Base-by-base conservation (phyloP, 495 filamentous ascomycete species). In the Aspergillus cavernicola region DNA sequence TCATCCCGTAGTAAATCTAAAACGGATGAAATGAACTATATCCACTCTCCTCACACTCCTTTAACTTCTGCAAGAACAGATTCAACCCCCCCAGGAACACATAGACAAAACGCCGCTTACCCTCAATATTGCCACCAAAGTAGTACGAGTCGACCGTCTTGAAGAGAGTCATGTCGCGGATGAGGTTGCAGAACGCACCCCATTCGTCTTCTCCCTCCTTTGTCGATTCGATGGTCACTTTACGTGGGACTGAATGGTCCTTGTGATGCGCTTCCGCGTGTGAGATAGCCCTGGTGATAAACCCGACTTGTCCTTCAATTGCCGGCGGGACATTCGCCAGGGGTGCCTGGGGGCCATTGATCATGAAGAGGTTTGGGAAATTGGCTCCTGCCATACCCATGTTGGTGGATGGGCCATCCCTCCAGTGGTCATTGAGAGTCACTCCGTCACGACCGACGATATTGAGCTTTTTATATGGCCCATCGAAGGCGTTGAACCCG, bases 401-500 rank as follows among this genome's bases (percentile, higher is more conserved):
- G 16, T 15, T 38, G 3, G 35, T 38, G 2, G 35, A 38, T 3
- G 10, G 11, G 16, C 35, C 35, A 6, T 18, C 7, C n/a, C 13
- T n/a, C 35, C 35, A 38, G 35, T 18, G 35, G 6, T 46, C 16
- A 1, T 16, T 31, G 1, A 46, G 28, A 19, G 16, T 46, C 1
- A 2, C 2, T 13, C 28, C 42, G 15, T 68, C 61, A 19, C 56
- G 52, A 7, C 80, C 80, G 23, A 58, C 61, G 24, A 72, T 60
- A 11, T 62, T 59, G 60, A 73, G 76, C 23, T 59, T 66, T 10
- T 20, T 32, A 12, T 20, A 33, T 6, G 69, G 55, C 22, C 57
- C 50, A 52, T 61, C 73, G 18, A 61, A 58, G 4, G 66, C 69
- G 51, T 77, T 61, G 56, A 76, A 57, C 0, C 56, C 56, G 1